Conservation (phyloP, 257 asterid species). For the Eucommia ulmoides region DNA sequence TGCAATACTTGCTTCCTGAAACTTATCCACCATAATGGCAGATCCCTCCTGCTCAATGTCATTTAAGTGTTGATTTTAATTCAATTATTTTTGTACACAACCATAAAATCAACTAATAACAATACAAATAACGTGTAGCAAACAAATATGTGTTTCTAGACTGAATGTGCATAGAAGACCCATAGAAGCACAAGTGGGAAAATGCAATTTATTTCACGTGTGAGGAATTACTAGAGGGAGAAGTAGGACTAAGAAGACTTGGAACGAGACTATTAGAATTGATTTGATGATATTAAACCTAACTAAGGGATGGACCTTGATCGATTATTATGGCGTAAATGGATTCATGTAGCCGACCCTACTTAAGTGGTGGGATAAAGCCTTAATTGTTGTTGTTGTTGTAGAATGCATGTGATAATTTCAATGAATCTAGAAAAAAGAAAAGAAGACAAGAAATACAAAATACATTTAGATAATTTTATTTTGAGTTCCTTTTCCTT, state of each 20-base stretch:
- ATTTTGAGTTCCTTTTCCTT: background rate
- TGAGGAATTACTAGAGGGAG: too few species aligned
- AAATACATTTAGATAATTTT: too few species aligned
- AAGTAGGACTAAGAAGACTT: too few species aligned
- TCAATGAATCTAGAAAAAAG: background rate
- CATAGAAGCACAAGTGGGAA: too few species aligned
- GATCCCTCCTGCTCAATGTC: slow-evolving; percentile 28
- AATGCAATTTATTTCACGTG: too few species aligned
- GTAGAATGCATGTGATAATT: background rate
- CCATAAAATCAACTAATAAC: too few species aligned
- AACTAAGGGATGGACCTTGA: too few species aligned
- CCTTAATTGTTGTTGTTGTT: background rate
- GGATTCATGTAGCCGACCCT: background rate
- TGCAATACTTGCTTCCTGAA: slow-evolving; percentile 16
- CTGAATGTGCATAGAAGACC: background rate
- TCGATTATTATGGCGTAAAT: too few species aligned
- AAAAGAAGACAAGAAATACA: too few species aligned
- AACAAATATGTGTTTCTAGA: background rate
- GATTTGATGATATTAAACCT: too few species aligned
- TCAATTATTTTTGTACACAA: too few species aligned
- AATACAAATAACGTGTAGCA: background rate
- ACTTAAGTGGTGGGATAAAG: background rate
- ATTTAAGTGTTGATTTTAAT: background rate
- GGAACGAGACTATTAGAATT: too few species aligned
- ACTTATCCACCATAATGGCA: slow-evolving; percentile 18